Conservation (phyloP, 192 early-diverging fungal species). For the Pilobolus umbonatus region DNA sequence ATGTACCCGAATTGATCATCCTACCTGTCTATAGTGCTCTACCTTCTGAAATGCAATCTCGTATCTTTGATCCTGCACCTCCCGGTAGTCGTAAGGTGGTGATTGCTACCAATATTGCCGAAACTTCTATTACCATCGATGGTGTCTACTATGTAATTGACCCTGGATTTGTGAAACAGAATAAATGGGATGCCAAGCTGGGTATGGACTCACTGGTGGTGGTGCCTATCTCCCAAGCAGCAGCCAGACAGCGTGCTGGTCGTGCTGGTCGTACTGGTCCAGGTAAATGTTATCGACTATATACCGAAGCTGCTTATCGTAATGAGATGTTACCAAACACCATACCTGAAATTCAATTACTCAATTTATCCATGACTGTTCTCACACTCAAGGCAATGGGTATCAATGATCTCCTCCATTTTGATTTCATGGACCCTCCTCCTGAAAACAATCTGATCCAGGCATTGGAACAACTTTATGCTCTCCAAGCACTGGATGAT, state of each 20-base stretch:
- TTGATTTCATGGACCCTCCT: constrained; percentile 98
- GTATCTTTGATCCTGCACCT: constrained; percentile 92
- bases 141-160: constrained; percentile 97
- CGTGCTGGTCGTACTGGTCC: constrained; percentile 95
- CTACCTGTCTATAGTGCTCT: constrained; percentile 93
- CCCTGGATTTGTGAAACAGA: constrained; percentile 94
- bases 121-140: constrained; percentile 97
- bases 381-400: constrained; percentile 94
- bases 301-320: constrained; percentile 87
- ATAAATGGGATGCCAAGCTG: constrained; percentile 91
- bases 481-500: constrained; percentile 87
- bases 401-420: constrained; percentile 84
- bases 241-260: constrained; percentile 92
- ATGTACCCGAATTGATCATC: constrained; percentile 72
- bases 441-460: constrained; percentile 87
- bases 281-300: constrained; percentile 92
- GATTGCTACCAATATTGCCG: constrained; percentile 98
- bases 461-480: constrained; percentile 93
- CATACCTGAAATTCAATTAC: constrained; percentile 96
- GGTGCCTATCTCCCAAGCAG: constrained; percentile 91
- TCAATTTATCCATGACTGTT: constrained; percentile 89
- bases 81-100: constrained; percentile 82
- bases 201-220: constrained; percentile 97
- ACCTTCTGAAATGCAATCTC: constrained; percentile 91
- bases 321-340: constrained; percentile 95